These are phyloP conservation scores for Fusarium nygamai DNA, from an alignment of 2,329 filamentous ascomycete genomes.

Conservation along the genomic window DNA sequence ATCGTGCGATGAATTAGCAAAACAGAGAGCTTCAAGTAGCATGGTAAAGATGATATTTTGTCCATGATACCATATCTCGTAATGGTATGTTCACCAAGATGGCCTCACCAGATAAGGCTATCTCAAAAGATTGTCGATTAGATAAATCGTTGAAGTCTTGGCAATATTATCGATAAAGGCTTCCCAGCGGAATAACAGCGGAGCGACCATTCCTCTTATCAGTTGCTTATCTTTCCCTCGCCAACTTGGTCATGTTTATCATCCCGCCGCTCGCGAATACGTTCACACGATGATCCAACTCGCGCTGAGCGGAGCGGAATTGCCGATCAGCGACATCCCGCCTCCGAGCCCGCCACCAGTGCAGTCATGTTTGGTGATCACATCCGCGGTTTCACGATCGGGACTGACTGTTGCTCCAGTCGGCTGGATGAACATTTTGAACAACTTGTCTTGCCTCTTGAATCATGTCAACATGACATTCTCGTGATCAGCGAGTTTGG, in stretches of 20 bases:
- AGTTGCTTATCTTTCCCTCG: neutral
- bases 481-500: neutral
- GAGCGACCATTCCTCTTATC: neutral
- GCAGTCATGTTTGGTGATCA: too few relatives aligned
- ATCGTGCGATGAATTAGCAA: rapidly evolving
- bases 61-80: neutral
- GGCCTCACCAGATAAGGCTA: neutral
- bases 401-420: too few relatives aligned
- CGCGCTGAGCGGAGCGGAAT: neutral
- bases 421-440: neutral
- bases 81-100: neutral
- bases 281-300: neutral
- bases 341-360: neutral
- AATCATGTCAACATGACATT: neutral
- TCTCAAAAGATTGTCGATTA: neutral
- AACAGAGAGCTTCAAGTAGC: neutral
- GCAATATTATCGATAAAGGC: neutral
- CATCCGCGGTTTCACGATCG: neutral
- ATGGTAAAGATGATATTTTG: neutral
- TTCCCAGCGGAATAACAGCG: neutral
- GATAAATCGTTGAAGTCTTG: neutral
- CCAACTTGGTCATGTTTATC: neutral
- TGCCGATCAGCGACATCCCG: neutral
- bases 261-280: neutral
- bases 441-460: too few relatives aligned